These are phyloP conservation scores for Postia placenta DNA, from an alignment of 768 basidiomycete genomes.

Conservation along the genomic window DNA sequence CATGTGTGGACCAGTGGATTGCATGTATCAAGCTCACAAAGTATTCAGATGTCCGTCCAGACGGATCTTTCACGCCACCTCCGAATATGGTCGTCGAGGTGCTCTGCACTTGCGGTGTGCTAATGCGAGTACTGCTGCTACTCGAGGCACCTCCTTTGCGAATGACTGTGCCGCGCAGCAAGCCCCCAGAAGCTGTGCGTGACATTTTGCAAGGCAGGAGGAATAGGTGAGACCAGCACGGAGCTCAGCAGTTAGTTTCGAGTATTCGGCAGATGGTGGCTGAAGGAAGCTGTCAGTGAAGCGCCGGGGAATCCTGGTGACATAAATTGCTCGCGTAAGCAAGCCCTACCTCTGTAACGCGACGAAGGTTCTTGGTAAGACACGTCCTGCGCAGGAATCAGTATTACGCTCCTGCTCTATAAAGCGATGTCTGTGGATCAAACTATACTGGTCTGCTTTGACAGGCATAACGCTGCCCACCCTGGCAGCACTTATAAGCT, in stretches of 20 bases:
- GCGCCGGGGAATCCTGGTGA: too few species aligned
- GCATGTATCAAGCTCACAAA: slow-evolving; percentile 46
- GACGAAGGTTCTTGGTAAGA: not conserved
- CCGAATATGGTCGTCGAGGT: slow-evolving; percentile 72
- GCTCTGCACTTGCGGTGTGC: slow-evolving; percentile 63
- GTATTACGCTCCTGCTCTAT: too few species aligned
- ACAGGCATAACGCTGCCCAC: not conserved
- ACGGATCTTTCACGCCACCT: slow-evolving; percentile 82
- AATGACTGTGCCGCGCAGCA: slow-evolving; percentile 73
- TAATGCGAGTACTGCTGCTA: slow-evolving; percentile 48
- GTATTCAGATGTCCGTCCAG: slow-evolving; percentile 76
- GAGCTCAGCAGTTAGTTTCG: too few species aligned
- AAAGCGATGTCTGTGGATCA: too few species aligned
- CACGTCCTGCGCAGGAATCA: not conserved
- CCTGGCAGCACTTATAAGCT: not conserved
- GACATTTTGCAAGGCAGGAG: not conserved
- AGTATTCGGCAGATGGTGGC: too few species aligned
- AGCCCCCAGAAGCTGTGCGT: slow-evolving; percentile 30
- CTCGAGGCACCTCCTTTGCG: slow-evolving; percentile 49
- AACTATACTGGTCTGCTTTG: too few species aligned
- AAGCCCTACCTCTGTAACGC: not conserved
- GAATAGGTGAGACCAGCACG: too few species aligned
- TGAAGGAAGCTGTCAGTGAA: too few species aligned
- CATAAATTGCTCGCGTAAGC: not conserved
- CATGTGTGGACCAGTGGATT: slow-evolving; percentile 1